These are phyloP conservation scores for Nicotiana noctiflora DNA, from an alignment of 257 asterid genomes.

Conservation along the genomic window DNA sequence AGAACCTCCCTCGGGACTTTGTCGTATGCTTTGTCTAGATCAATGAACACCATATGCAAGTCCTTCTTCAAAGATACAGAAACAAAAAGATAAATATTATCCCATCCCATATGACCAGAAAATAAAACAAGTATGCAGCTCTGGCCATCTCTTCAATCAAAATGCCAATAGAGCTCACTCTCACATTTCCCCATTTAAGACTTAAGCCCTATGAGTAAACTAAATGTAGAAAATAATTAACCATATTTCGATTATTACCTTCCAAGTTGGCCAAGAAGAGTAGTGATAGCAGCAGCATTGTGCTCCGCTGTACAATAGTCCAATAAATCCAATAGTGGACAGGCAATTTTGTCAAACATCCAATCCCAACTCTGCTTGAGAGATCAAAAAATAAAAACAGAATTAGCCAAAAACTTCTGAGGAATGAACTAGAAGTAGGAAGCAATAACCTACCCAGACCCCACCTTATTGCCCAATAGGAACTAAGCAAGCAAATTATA, in stretches of 20 bases:
- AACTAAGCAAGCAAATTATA: neutral
- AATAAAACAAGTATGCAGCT: neutral
- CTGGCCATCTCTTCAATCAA: neutral
- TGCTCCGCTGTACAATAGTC: conserved; percentile 40
- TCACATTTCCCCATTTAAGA: neutral
- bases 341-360: conserved; percentile 45
- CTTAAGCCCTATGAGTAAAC: neutral
- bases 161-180: neutral
- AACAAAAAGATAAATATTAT: neutral
- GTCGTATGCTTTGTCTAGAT: no score
- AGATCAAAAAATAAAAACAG: neutral
- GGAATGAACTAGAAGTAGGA: conserved; percentile 1
- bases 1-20: no score
- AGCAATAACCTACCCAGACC: neutral
- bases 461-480: neutral
- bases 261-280: conserved; percentile 82
- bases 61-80: no score
- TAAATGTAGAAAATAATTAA: neutral
- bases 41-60: no score
- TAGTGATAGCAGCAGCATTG: conserved; percentile 39
- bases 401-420: neutral
- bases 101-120: neutral
- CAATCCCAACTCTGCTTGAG: conserved; percentile 79
- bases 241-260: conserved; percentile 38
- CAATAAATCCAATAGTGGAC: conserved; percentile 35